Evolutionary conservation across 106 monocot species (phyloP), one percentile per base, ranked within the genome.

Genomic region (Hemerocallis citrina): DNA sequence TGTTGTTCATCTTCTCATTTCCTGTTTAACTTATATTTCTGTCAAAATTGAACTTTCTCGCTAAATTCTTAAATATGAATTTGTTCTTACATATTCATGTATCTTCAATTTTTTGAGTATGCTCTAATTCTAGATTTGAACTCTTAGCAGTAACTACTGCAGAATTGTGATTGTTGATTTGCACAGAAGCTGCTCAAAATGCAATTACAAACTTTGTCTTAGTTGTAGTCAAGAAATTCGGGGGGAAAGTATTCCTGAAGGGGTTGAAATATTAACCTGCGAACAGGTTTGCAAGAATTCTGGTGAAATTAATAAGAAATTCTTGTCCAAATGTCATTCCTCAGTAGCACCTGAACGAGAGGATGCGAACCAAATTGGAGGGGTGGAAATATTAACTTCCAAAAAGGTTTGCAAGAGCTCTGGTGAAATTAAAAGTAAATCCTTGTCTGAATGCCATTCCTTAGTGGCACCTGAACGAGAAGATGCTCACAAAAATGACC

Each of bases 171-270:
- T 82, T 46, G 46, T 31, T 55, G 65, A 73, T 60, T 72, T 82
- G 45, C 68, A 63, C 52, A 65, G 78, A 59, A 72, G 66, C 69
- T 87, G 82, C 62, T 67, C 75, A 46, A 72, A 65, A 39, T 87
- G 86, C 62, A 54, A 61, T 61, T 82, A 72, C 48, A 75, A 72
- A 51, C 68, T 87, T 23, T 85, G 81, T 48, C 44, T 74, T 41
- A 62, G 64, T 52, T 85, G 81, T 61, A 74, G 85, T 57, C 63
- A 40, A 60, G 74, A 71, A 55, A 60, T 80, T 52, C 57, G 66
- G 10, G 52, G 44, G 20, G 55, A 59, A 52, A 69, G 57, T 22
- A 43, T 67, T 2, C 23, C 27, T 25, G 37, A 61, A 15, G 63
- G 8, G 14, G 52, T 29, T 63, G 48, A 48, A 31, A 28, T 23